Base-by-base conservation (phyloP, 75 land plant species). In the Sequoiadendron giganteum region DNA sequence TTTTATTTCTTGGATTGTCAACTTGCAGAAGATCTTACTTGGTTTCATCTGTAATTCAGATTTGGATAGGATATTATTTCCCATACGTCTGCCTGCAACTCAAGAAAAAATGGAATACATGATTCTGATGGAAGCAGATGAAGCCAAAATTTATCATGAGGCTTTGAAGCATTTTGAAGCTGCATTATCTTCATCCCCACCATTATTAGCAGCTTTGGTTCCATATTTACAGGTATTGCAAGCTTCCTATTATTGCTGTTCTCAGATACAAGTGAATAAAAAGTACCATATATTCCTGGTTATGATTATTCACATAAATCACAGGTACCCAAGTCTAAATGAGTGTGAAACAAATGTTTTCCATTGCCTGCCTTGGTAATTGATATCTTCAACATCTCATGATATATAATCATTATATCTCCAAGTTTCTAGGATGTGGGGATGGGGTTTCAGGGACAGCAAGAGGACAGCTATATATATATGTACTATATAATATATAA, bases 31-130 rank as follows among this genome's bases (percentile, higher is more conserved):
- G 49, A 48, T 81, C 83, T 81, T 28, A 81, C 30, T 16, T 82
- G 84, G n/a, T 28, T 82, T 82, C 32, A 25, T 82, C 47, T 82
- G 52, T 82, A 82, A 19, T 81, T 82, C 52, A 82, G 84, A 47
- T 82, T 82, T 82, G 84, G 84, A 82, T 82, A 82, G 84, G 48
- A 82, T 43, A 47, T 82, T 82, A 82, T 82, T 82, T 47, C 84
- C 84, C n/a, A 47, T 82, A 45, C 84, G 32, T 32, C 84, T 82
- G 32, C 84, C 84, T 11, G 28, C 25, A 45, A 82, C 52, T 82
- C 52, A 25, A 45, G 84, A 82, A 47, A 25, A 42, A 28, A 42
- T 10, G 84, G 47, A 47, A n/a, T 82, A 82, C 48, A n/a, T 47
- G 49, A 82, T 82, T 47, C 84, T 52, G 2, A 7, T 42, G 42